phyloP scores from a whole-genome alignment of 2,329 filamentous ascomycete species.

The Stylonectria norvegica region DNA sequence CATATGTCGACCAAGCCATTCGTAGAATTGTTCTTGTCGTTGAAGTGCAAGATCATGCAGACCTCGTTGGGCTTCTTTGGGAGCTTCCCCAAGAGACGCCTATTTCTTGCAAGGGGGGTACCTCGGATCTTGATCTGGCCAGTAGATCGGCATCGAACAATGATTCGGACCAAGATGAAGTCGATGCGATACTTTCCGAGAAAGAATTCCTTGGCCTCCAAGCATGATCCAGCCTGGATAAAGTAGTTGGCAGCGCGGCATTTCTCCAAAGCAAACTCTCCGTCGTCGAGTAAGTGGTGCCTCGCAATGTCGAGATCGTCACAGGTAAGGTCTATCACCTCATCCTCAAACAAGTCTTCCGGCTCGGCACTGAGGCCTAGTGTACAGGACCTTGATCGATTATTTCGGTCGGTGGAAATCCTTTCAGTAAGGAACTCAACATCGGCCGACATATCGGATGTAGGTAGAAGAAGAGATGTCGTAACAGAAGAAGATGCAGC shows the following conservation, averaged over 20 bases:
- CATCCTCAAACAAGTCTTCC: slow-evolving; percentile 12
- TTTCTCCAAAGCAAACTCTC: slow-evolving; percentile 22
- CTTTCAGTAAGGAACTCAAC: slow-evolving; percentile 17
- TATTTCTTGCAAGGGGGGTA: slow-evolving; percentile 34
- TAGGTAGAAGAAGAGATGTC: background rate
- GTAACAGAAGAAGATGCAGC: too few relatives aligned
- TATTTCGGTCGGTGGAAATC: background rate
- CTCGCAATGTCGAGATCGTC: slow-evolving; percentile 17
- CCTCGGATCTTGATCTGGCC: slow-evolving; percentile 36
- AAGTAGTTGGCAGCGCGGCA: slow-evolving; percentile 7
- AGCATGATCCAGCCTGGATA: slow-evolving; percentile 24
- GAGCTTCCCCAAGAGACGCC: slow-evolving; percentile 36
- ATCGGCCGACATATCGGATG: slow-evolving; percentile 11
- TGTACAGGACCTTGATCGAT: slow-evolving; percentile 22
- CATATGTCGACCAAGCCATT: slow-evolving; percentile 41
- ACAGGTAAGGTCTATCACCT: slow-evolving; percentile 35
- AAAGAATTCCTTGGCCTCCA: slow-evolving; percentile 26
- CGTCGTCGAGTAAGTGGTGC: slow-evolving; percentile 13
- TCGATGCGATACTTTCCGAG: slow-evolving; percentile 27
- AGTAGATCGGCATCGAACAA: slow-evolving; percentile 30
- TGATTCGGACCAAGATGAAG: slow-evolving; percentile 42
- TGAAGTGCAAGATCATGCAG: slow-evolving; percentile 38
- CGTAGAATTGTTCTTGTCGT: slow-evolving; percentile 28
- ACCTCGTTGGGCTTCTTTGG: slow-evolving; percentile 42
- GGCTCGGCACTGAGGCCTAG: slow-evolving; percentile 10